A percentile compares a stretch with the other conserved stretches of the same genome.
Conservation (phyloP, 2,329 filamentous ascomycete species). For the Polychaeton citri region DNA sequence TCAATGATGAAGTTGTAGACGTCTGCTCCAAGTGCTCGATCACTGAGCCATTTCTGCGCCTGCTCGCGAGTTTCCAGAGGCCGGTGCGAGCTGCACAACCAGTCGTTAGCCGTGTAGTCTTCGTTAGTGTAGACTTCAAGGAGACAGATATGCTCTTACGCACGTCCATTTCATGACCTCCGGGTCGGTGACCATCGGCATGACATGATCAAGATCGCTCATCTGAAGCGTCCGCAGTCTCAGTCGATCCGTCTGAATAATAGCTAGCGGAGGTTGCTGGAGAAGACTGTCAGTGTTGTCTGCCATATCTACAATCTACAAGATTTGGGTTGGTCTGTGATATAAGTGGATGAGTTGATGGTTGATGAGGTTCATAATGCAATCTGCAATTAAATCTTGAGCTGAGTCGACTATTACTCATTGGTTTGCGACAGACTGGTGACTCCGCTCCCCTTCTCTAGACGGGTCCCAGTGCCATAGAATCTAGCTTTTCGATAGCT, state of each 20-base stretch:
- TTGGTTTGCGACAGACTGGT: no score
- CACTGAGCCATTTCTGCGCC: conserved; percentile 24
- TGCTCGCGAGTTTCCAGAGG: conserved; percentile 8
- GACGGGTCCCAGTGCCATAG: no score
- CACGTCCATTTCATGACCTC: conserved; percentile 52
- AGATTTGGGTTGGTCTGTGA: no score
- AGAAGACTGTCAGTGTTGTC: no score
- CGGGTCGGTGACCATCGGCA: conserved; percentile 41
- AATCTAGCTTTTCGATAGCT: no score
- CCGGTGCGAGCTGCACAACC: conserved; percentile 5
- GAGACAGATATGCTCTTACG: conserved; percentile 33
- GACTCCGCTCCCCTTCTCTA: no score
- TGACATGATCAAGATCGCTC: conserved; percentile 38
- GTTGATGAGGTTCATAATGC: no score
- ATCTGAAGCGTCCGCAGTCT: conserved; percentile 38
- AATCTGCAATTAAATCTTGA: no score
- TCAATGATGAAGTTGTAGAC: conserved; percentile 48
- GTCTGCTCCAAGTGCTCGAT: conserved; percentile 22
- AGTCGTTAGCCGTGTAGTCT: conserved; percentile 23
- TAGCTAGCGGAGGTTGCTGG: background rate
- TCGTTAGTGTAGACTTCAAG: no score
- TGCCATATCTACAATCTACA: no score
- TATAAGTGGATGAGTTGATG: no score
- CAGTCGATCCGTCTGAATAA: conserved; percentile 37
- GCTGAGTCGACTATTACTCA: no score